Evolutionary conservation across 1,284 basidiomycete genomes (phyloP).

Genomic region (Moesziomyces sp.): DNA sequence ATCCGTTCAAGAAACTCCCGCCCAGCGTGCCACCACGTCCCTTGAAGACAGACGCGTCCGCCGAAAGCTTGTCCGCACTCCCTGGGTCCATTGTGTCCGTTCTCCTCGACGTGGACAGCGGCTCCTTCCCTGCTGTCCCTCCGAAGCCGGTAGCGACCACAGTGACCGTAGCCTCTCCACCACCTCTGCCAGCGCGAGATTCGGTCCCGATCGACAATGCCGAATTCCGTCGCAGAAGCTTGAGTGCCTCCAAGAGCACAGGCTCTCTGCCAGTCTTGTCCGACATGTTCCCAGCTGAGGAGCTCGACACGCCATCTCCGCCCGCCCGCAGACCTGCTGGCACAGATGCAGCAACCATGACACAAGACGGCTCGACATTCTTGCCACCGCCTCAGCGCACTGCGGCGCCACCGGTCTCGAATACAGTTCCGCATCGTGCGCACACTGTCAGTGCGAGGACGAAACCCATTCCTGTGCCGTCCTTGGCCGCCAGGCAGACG

Average conservation of each 20-base stretch:
- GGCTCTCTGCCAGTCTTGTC: conserved; percentile 22
- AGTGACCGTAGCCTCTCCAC: conserved; percentile 4
- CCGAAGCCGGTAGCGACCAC: neutral
- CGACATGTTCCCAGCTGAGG: conserved; percentile 4
- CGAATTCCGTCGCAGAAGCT: conserved; percentile 13
- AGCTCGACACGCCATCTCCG: conserved; percentile 10
- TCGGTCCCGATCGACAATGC: neutral
- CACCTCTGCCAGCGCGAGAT: conserved; percentile 18
- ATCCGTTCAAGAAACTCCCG: conserved; percentile 25
- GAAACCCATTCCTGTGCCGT: conserved; percentile 23
- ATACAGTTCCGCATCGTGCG: conserved; percentile 14
- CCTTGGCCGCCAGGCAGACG: conserved; percentile 8
- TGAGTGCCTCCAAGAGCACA: conserved; percentile 39
- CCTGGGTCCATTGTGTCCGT: conserved; percentile 29
- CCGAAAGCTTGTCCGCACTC: conserved; percentile 23
- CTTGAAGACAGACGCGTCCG: conserved; percentile 27
- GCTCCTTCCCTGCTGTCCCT: conserved; percentile 9
- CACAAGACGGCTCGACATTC: conserved; percentile 14
- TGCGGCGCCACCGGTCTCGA: conserved; percentile 3
- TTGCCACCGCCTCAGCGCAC: conserved; percentile 39
- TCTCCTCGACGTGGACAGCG: conserved; percentile 11
- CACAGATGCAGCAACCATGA: conserved; percentile 1
- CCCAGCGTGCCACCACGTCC: conserved; percentile 36
- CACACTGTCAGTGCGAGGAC: conserved; percentile 31
- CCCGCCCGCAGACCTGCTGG: conserved; percentile 19